These are phyloP conservation scores for Epichloe aotearoae DNA, from an alignment of 2,329 filamentous ascomycete genomes.

Conservation along the genomic window DNA sequence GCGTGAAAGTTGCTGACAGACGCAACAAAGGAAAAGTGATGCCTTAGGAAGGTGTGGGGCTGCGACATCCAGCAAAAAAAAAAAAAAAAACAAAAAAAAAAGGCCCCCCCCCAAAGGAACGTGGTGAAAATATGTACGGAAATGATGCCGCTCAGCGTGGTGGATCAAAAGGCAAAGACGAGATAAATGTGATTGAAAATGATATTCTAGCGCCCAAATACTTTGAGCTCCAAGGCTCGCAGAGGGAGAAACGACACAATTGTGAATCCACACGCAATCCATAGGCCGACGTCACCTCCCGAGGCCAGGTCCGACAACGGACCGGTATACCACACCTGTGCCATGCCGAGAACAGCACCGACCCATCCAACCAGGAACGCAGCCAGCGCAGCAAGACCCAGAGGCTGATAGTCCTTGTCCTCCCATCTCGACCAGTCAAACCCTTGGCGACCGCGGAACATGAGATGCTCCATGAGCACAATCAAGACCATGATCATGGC, in stretches of 20 bases:
- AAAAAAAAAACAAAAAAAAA: no score
- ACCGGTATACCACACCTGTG: constrained; percentile 44
- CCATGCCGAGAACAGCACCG: constrained; percentile 44
- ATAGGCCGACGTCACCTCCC: constrained; percentile 35
- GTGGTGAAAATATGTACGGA: no score
- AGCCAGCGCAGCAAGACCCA: constrained; percentile 29
- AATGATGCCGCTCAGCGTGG: neutral
- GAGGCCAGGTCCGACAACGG: constrained; percentile 41
- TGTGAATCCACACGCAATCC: constrained; percentile 51
- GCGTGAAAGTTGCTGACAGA: no score
- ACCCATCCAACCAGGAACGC: constrained; percentile 32
- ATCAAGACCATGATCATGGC: constrained; percentile 37
- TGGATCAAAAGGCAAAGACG: neutral
- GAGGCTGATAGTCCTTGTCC: constrained; percentile 28
- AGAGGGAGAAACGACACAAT: constrained; percentile 28
- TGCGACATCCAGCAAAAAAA: no score
- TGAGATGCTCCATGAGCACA: constrained; percentile 28
- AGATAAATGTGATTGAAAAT: neutral
- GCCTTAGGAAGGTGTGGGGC: no score
- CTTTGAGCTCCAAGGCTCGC: constrained; percentile 16
- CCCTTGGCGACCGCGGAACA: constrained; percentile 27
- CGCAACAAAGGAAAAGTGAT: no score
- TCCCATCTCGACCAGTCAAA: constrained; percentile 35
- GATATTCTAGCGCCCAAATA: constrained; percentile 11
- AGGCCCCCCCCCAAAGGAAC: no score